Base-by-base conservation (phyloP, 305 asterid species). In the Solanum chacoense region DNA sequence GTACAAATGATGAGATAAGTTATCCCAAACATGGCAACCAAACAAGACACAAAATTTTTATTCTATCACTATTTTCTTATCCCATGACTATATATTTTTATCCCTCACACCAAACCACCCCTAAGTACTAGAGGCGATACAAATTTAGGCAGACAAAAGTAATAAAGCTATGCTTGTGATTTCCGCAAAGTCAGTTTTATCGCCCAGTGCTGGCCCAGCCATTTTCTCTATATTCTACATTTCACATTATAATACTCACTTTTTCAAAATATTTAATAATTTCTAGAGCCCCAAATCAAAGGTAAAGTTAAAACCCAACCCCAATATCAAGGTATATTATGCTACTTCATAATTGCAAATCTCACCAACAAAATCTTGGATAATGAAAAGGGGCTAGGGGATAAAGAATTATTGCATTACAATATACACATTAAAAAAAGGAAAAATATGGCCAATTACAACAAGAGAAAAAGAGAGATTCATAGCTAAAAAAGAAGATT, bases 161-260 rank as follows among this genome's bases (percentile, higher is more conserved):
- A 18, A 29, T 4, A 42, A 90, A 90, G 91, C 91, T 28, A 92
- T 89, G 91, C 92, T 90, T 94, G 93, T 45, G 92, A 90, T 55
- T 78, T 81, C 89, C 87, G 93, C 93, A 91, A 92, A 93, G 91
- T 81, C 28, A 78, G n/a, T 63, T 88, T 79, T 89, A 91, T 83
- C 38, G 38, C 1, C 87, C 73, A 83, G 32, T 20, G 40, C 16
- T 81, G 86, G 20, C 86, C 85, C 86, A 50, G n/a, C 40, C 9
- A 45, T 81, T 55, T 80, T 40, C 38, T 20, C 31, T 10, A 65
- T 11, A 8, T 77, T 77, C 59, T 59, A 79, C 8, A 18, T 84
- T 59, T 84, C 92, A 87, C 89, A 87, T 50, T 87, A 73, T 87
- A 67, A 3, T 88, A 20, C 87, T 89, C 34, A 32, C 14, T 85